Percentiles rank a stretch among this genome's conserved stretches.
phyloP scores from a whole-genome alignment of 2,329 filamentous ascomycete genomes.

The Fusarium pseudonygamai region DNA sequence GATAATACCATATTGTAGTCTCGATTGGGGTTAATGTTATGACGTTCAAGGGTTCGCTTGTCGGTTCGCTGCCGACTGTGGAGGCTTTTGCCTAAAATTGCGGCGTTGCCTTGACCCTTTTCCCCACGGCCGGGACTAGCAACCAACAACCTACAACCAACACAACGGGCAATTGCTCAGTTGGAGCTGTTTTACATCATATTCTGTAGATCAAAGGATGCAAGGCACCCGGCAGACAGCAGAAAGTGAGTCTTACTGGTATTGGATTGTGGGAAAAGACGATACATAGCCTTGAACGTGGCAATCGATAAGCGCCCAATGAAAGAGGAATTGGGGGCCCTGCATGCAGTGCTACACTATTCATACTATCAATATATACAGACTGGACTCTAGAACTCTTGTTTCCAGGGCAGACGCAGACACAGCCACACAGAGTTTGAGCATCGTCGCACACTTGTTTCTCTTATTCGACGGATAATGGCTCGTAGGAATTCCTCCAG shows the following conservation, averaged over 20 bases:
- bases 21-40: not conserved
- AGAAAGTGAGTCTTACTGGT: not conserved
- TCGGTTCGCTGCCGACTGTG: slow-evolving; percentile 23
- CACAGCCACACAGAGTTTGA: slow-evolving; percentile 22
- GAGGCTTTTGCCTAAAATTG: slow-evolving; percentile 41
- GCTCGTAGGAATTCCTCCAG: slow-evolving; percentile 10
- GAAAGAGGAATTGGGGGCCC: slow-evolving; percentile 10
- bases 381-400: not conserved
- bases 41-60: slow-evolving; percentile 11
- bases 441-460: slow-evolving; percentile 1
- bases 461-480: not conserved
- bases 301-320: slow-evolving; percentile 24
- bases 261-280: not conserved
- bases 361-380: slow-evolving; percentile 22
- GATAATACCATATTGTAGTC: slow-evolving; percentile 1
- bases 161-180: not conserved
- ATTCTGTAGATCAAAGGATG: slow-evolving; percentile 24
- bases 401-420: slow-evolving; percentile 1
- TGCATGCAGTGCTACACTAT: slow-evolving; percentile 26
- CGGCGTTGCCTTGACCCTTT: not conserved
- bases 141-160: slow-evolving; percentile 11
- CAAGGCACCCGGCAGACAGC: slow-evolving; percentile 21
- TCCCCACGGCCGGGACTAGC: slow-evolving; percentile 14
- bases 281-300: not conserved
- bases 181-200: not conserved